Evolutionary conservation across 345 rosid genomes (phyloP), one percentile per base, ranked within the genome.

Genomic region (Abelmoschus esculentus): DNA sequence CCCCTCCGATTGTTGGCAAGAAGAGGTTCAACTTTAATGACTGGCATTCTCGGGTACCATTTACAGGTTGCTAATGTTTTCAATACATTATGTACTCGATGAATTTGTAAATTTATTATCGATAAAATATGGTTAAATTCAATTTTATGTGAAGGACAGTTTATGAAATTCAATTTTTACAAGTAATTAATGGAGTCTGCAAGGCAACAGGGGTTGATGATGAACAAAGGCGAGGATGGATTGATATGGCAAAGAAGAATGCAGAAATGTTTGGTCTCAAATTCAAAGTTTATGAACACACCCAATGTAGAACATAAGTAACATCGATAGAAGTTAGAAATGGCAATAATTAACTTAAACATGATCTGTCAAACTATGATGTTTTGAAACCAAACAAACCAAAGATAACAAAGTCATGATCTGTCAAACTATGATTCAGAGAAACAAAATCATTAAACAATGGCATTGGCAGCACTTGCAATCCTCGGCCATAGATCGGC

Each of bases 401-500:
- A 22, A 22, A 22, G 26, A 22, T 22, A 22, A 22, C 26, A 22
- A 22, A 22, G 26, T 22, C 26, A 22, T 22, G 10, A 50, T 49
- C 34, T 12, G 29, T n/a, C 22, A 17, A 49, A 63, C 52, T 63
- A 14, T 49, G 9, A 7, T 15, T 28, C 7, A 32, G 36, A 3
- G 42, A 9, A 67, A 67, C 71, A 15, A 67, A 46, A 50, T 67
- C 14, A 28, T 26, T 74, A 85, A 47, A 86, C 90, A 15, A 86
- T 86, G 32, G 91, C 91, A 54, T 87, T 87, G 57, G 96, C 96
- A 47, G 98, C 98, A 67, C 96, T 92, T n/a, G 96, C 98, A 77
- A 92, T 92, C 83, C 98, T 90, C 1, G 98, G 96, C 98, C 98
- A 90, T 19, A 92, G 75, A 81, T 92, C 96, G 4, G 96, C 98